Evolutionary conservation across 2,329 filamentous ascomycete genomes (phyloP), one percentile per base, ranked within the genome.

Genomic region (Sphaerulina musiva): DNA sequence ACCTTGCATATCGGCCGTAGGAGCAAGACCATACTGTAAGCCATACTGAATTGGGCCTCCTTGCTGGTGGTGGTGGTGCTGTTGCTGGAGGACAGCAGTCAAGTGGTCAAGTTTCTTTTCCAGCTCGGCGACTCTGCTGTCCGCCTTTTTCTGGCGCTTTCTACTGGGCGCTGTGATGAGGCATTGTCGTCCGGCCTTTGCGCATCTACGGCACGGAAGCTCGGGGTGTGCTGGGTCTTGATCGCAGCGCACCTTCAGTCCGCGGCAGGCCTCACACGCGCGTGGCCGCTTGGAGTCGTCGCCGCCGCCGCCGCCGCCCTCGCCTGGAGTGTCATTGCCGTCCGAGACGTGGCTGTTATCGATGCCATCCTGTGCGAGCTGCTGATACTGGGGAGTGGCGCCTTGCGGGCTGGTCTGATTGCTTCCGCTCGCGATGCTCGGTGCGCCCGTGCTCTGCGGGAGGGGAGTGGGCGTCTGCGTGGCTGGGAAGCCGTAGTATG

Each of bases 31-130:
- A 42, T 39, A 39, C 36, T 48, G 51, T 9, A 58, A 46, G 17
- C 41, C 55, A 47, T 62, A 60, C 43, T 53, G 55, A 17, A 48
- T 42, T 14, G 44, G n/a, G 23, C 55, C 51, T 32, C 47, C 39
- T 32, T 56, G 32, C 42, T 63, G 61, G 40, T 68, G 61, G 40
- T 68, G 62, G 58, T 63, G 61, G 41, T 68, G 62, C 58, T 74
- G 72, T 31, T 86, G 82, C 44, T 89, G 84, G 60, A 95, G 69
- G 36, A 83, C 89, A 6, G 89, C 87, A 6, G 88, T 95, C 68
- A 95, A 70, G 7, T 86, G 87, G 74, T 95, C 89, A 59, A 95
- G 92, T 75, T 95, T 95, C 76, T 86, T 89, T 76, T 95, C 90
- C 48, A 96, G 77, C 74, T 95, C 90, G 7, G 89, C 86, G 10